Conservation (phyloP, 2,329 filamentous ascomycete genomes). For the Hymenoscyphus fructigenus region DNA sequence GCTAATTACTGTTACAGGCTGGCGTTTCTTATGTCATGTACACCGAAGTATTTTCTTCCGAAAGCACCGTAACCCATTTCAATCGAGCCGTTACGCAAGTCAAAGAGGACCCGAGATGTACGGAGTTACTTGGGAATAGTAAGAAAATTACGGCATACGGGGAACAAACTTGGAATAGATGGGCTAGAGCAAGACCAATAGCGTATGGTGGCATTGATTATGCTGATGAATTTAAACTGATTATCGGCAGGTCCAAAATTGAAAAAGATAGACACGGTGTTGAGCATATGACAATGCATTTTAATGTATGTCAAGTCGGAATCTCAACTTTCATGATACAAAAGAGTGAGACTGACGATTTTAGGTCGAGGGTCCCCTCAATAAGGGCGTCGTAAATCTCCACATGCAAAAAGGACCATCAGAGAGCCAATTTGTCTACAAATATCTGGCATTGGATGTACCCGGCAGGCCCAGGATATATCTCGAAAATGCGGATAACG, state of each 20-base stretch:
- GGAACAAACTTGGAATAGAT: conserved; percentile 77
- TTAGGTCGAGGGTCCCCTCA: conserved; percentile 74
- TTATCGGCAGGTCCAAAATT: conserved; percentile 54
- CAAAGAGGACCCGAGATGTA: conserved; percentile 68
- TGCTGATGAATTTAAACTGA: conserved; percentile 33
- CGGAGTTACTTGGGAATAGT: conserved; percentile 70
- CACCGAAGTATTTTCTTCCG: conserved; percentile 77
- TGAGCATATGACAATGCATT: conserved; percentile 81
- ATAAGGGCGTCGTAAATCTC: conserved; percentile 70
- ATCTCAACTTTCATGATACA: not conserved
- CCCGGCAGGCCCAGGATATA: conserved; percentile 67
- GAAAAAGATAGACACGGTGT: conserved; percentile 72
- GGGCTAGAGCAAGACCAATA: conserved; percentile 66
- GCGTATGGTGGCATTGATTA: conserved; percentile 43
- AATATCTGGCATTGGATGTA: conserved; percentile 77
- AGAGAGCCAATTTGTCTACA: conserved; percentile 74
- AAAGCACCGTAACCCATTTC: conserved; percentile 85
- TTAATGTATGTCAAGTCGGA: conserved; percentile 56
- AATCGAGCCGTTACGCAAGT: conserved; percentile 82
- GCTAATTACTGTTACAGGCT: conserved; percentile 48
- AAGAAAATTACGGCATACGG: conserved; percentile 79
- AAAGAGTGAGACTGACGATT: not conserved
- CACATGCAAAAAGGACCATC: conserved; percentile 72
- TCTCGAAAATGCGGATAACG: conserved; percentile 58
- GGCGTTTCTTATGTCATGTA: conserved; percentile 79